Conservation (phyloP, 2,329 filamentous ascomycete species). For the Beauveria sp. region DNA sequence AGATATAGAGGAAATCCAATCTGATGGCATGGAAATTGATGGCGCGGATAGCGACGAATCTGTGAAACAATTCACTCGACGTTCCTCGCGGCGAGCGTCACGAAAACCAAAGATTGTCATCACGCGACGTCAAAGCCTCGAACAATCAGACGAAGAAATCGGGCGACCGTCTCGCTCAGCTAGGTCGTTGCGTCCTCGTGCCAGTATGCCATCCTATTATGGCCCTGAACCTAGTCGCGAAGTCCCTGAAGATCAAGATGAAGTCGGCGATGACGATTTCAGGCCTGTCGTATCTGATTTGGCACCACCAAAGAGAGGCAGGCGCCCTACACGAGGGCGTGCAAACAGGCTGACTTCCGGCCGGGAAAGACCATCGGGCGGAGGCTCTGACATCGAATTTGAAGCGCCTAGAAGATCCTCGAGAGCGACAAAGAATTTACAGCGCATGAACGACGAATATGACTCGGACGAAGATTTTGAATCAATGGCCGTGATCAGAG, state of each 20-base stretch:
- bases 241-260: not conserved
- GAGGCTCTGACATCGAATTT: constrained; percentile 35
- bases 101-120: constrained; percentile 8
- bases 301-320: constrained; percentile 16
- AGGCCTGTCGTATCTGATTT: constrained; percentile 32
- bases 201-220: constrained; percentile 12
- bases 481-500: constrained; percentile 36
- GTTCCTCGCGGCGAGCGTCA: constrained; percentile 8
- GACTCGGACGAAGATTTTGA: constrained; percentile 51
- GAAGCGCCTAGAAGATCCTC: constrained; percentile 43
- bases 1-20: constrained; percentile 9
- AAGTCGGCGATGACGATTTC: constrained; percentile 25
- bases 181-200: constrained; percentile 19
- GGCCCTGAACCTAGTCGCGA: not conserved
- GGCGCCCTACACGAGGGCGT: constrained; percentile 16
- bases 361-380: not conserved
- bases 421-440: constrained; percentile 36
- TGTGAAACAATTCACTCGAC: not conserved
- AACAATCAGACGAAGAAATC: not conserved
- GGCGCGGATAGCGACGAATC: constrained; percentile 19
- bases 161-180: not conserved
- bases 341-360: not conserved
- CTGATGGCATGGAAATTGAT: constrained; percentile 22
- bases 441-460: constrained; percentile 43
- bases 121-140: not conserved